A percentile compares a stretch with the other conserved stretches of the same genome.
Conservation (phyloP, 345 rosid genomes). For the Camelina neglecta region DNA sequence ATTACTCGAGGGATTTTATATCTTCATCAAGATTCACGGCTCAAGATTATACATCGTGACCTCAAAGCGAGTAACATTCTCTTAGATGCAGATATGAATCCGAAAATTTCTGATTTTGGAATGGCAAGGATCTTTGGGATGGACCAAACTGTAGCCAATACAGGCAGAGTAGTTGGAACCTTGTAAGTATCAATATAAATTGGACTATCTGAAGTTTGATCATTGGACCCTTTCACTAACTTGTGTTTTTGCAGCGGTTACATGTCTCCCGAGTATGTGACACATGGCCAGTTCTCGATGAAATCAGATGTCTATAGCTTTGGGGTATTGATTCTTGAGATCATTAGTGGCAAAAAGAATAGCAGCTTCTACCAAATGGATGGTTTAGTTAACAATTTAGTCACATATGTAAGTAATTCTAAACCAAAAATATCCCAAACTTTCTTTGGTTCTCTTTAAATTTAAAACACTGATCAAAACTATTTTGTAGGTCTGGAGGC, state of each 20-base stretch:
- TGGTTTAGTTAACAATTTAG: constrained; percentile 34
- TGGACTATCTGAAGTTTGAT: neutral
- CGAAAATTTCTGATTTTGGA: constrained; percentile 36
- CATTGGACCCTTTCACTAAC: neutral
- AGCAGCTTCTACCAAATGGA: constrained; percentile 23
- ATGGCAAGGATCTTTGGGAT: constrained; percentile 28
- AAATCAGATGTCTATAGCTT: constrained; percentile 45
- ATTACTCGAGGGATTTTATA: constrained; percentile 42
- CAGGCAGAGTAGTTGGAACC: constrained; percentile 41
- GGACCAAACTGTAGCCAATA: constrained; percentile 33
- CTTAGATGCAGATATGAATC: constrained; percentile 32
- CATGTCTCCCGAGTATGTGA: constrained; percentile 35
- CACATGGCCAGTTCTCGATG: constrained; percentile 31
- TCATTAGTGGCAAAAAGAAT: constrained; percentile 38
- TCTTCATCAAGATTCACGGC: constrained; percentile 49
- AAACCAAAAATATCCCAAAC: neutral
- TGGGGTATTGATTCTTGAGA: constrained; percentile 41
- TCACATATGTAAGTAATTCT: constrained; percentile 34
- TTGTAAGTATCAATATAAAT: constrained; percentile 4
- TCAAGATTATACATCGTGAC: constrained; percentile 43
- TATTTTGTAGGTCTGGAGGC: constrained; percentile 37
- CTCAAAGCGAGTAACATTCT: constrained; percentile 46
- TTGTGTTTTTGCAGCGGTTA: no score
- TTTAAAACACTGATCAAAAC: neutral
- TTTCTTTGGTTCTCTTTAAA: neutral